Evolutionary conservation across 768 basidiomycete species (phyloP).

Genomic region (Austroboletus eburneus): DNA sequence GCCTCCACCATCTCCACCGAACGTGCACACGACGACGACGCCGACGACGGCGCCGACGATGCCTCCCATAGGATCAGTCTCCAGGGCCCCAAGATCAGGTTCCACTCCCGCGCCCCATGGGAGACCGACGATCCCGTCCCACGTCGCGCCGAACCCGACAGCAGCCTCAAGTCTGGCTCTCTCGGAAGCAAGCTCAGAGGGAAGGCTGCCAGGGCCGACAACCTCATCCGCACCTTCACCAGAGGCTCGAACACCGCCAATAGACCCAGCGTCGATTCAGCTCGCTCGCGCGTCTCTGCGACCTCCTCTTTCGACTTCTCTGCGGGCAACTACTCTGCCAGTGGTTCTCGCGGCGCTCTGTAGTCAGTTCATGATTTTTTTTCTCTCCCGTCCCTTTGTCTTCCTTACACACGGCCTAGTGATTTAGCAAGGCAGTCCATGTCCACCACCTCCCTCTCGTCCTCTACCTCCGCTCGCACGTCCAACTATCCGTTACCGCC

Average conservation of each 20-base stretch:
- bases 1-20: conserved; percentile 30
- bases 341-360: conserved; percentile 49
- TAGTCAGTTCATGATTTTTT: conserved; percentile 44
- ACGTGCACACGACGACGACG: conserved; percentile 32
- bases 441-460: conserved; percentile 51
- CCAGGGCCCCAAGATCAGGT: conserved; percentile 79
- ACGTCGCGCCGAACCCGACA: conserved; percentile 46
- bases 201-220: conserved; percentile 31
- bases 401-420: conserved; percentile 31
- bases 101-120: conserved; percentile 82
- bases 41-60: conserved; percentile 41
- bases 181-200: conserved; percentile 28
- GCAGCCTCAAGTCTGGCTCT: conserved; percentile 29
- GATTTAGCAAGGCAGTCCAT: conserved; percentile 57
- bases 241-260: conserved; percentile 33
- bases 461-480: conserved; percentile 32
- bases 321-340: conserved; percentile 46
- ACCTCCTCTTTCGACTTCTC: conserved; percentile 60
- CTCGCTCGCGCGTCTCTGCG: conserved; percentile 44
- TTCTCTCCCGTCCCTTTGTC: neutral
- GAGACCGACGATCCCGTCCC: conserved; percentile 53
- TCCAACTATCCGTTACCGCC: conserved; percentile 6
- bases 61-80: conserved; percentile 56
- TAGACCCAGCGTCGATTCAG: conserved; percentile 66
- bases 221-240: conserved; percentile 42